Conservation (phyloP, 495 filamentous ascomycete genomes). For the Aspergillus sclerotioniger region DNA sequence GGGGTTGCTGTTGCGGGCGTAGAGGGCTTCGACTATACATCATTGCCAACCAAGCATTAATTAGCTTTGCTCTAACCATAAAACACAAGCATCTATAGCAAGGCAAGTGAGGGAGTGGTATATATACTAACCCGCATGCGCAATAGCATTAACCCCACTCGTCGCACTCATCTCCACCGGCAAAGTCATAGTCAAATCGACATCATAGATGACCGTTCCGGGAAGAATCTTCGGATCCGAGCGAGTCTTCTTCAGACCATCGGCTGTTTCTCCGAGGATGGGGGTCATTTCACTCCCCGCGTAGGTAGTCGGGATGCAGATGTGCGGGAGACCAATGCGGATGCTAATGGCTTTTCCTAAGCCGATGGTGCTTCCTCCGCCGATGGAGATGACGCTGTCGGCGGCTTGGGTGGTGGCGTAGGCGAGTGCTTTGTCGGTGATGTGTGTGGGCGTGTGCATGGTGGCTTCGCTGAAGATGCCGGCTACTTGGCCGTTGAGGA, state of each 20-base stretch:
- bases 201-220: slow-evolving; percentile 67
- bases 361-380: slow-evolving; percentile 65
- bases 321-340: slow-evolving; percentile 60
- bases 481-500: slow-evolving; percentile 51
- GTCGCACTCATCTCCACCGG: slow-evolving; percentile 58
- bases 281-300: slow-evolving; percentile 70
- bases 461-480: slow-evolving; percentile 62
- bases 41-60: no score
- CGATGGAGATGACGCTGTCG: slow-evolving; percentile 59
- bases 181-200: slow-evolving; percentile 65
- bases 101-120: no score
- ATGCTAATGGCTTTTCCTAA: slow-evolving; percentile 67
- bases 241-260: slow-evolving; percentile 63
- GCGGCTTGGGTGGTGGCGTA: slow-evolving; percentile 48
- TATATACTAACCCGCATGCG: slow-evolving; percentile 52
- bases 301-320: slow-evolving; percentile 69
- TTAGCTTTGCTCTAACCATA: no score
- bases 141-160: slow-evolving; percentile 69
- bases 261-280: slow-evolving; percentile 64
- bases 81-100: no score
- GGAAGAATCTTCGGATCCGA: slow-evolving; percentile 64
- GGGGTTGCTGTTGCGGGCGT: slow-evolving; percentile 61
- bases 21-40: slow-evolving; percentile 62
- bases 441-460: slow-evolving; percentile 65
- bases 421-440: slow-evolving; percentile 59